Percentiles rank a stretch among this genome's conserved stretches.
phyloP scores from a whole-genome alignment of 2,329 filamentous ascomycete genomes.

The Bipolaris oryzae region DNA sequence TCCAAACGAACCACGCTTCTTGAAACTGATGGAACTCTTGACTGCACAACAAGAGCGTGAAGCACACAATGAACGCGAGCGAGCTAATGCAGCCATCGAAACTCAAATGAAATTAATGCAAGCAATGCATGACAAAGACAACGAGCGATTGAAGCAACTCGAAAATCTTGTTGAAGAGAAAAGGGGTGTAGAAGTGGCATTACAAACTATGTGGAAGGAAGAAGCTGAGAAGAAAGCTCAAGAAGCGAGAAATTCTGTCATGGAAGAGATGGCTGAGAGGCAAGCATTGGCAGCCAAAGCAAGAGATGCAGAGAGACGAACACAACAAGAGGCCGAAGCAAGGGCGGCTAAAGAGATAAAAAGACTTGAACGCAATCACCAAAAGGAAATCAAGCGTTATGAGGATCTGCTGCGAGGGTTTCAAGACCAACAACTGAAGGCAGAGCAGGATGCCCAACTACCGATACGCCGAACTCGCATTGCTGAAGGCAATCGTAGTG shows the following conservation, averaged over 20 bases:
- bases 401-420: neutral
- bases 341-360: neutral
- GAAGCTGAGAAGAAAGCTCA: neutral
- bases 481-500: constrained; percentile 18
- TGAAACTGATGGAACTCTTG: constrained; percentile 14
- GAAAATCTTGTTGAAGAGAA: neutral
- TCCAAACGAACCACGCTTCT: constrained; percentile 5
- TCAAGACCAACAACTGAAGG: neutral
- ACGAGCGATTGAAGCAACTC: constrained; percentile 1
- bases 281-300: neutral
- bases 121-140: neutral
- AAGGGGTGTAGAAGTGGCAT: neutral
- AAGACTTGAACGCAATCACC: neutral
- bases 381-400: neutral
- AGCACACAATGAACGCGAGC: constrained; percentile 4
- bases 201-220: neutral
- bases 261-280: neutral
- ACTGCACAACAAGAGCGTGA: constrained; percentile 13
- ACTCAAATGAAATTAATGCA: constrained; percentile 6
- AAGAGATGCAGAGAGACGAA: neutral
- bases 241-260: neutral
- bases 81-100: constrained; percentile 5
- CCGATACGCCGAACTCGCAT: constrained; percentile 21
- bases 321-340: neutral
- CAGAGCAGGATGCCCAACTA: neutral